Percentiles rank a stretch among this genome's conserved stretches.
Conservation (phyloP, 345 rosid genomes). For the Erucastrum elatum region DNA sequence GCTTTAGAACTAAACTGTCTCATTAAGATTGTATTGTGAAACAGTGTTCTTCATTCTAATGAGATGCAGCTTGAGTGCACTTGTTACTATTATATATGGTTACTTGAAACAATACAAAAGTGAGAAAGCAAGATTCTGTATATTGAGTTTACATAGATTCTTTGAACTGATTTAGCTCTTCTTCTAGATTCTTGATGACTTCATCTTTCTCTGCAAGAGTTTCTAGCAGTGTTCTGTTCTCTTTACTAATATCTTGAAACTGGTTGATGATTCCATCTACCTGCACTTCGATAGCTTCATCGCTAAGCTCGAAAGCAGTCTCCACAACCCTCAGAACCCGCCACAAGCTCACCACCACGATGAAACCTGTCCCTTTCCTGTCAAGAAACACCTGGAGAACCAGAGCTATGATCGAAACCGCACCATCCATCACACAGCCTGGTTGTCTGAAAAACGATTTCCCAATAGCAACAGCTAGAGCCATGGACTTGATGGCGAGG, state of each 20-base stretch:
- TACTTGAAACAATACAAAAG: not conserved
- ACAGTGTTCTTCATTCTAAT: conserved; percentile 24
- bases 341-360: conserved; percentile 73
- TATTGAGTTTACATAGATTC: conserved; percentile 2
- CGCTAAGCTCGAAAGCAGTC: conserved; percentile 70
- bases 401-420: conserved; percentile 50
- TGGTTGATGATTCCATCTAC: conserved; percentile 47
- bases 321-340: conserved; percentile 66
- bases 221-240: conserved; percentile 44
- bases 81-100: not conserved
- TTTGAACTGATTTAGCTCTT: conserved; percentile 32
- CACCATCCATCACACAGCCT: conserved; percentile 56
- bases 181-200: conserved; percentile 44
- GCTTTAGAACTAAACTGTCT: conserved; percentile 22
- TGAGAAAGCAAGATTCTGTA: not conserved
- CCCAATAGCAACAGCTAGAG: conserved; percentile 47
- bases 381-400: conserved; percentile 55
- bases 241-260: conserved; percentile 51
- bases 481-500: conserved; percentile 50
- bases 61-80: conserved; percentile 15
- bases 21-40: no score
- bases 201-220: conserved; percentile 46
- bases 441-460: conserved; percentile 47
- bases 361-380: conserved; percentile 61
- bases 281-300: conserved; percentile 70